phyloP scores from a whole-genome alignment of 2,329 filamentous ascomycete genomes.

The Eurotiales sp. region DNA sequence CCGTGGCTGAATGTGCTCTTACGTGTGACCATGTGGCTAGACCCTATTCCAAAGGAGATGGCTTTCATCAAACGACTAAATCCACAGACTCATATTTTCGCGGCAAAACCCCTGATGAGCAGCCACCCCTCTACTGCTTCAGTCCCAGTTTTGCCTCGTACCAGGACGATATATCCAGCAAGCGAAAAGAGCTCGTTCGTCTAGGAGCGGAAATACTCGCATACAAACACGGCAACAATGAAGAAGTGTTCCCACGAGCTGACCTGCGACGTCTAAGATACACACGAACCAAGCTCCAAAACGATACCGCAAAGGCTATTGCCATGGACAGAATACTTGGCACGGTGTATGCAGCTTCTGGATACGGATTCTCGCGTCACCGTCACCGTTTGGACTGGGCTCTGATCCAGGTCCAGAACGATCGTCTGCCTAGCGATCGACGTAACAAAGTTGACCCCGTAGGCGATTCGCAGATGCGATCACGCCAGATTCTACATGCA shows the following conservation, averaged over 20 bases:
- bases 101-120: neutral
- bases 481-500: constrained; percentile 2
- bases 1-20: constrained; percentile 5
- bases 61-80: too few species aligned
- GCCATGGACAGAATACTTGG: neutral
- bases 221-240: neutral
- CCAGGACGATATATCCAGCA: neutral
- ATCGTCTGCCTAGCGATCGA: neutral
- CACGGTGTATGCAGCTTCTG: constrained; percentile 8
- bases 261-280: neutral
- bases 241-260: neutral
- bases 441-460: constrained; percentile 5
- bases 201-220: constrained; percentile 5
- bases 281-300: neutral
- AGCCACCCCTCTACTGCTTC: neutral
- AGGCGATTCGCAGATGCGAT: neutral
- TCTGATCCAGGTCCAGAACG: constrained; percentile 4
- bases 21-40: constrained; percentile 7
- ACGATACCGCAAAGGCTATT: neutral
- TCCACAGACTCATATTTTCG: neutral
- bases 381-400: constrained; percentile 12
- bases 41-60: neutral
- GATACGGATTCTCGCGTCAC: constrained; percentile 6
- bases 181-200: neutral
- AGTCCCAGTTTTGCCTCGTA: neutral